Conservation (phyloP, 148 eudicot genomes). For the Camellia japonica region DNA sequence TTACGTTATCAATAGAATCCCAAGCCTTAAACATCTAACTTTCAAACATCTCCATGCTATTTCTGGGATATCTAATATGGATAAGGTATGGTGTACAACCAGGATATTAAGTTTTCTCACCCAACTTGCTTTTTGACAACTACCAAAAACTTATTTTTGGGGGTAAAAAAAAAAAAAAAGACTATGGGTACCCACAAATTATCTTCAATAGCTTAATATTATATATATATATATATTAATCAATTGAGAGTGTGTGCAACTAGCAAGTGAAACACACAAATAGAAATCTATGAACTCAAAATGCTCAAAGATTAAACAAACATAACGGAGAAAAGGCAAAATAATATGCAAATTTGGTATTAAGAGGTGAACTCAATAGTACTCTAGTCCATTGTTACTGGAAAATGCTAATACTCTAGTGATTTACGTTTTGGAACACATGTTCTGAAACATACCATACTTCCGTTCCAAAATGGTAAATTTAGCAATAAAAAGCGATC, state of each 20-base stretch:
- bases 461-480: no score
- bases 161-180: no score
- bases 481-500: no score
- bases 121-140: background rate
- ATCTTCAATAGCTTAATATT: background rate
- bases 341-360: background rate
- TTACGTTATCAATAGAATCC: background rate
- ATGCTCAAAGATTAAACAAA: background rate
- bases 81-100: background rate
- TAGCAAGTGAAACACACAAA: no score
- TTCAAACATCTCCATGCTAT: constrained; percentile 11
- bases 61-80: background rate
- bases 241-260: no score
- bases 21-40: background rate
- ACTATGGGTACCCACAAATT: background rate
- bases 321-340: background rate
- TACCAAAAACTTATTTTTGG: background rate
- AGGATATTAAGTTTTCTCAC: background rate
- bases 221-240: background rate
- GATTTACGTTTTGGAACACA: no score
- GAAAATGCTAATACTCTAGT: no score
- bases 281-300: background rate
- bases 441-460: no score
- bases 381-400: background rate
- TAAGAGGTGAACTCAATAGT: background rate